Evolutionary conservation across 1,284 basidiomycete genomes (phyloP).

Genomic region (Spongispora temasekensis): DNA sequence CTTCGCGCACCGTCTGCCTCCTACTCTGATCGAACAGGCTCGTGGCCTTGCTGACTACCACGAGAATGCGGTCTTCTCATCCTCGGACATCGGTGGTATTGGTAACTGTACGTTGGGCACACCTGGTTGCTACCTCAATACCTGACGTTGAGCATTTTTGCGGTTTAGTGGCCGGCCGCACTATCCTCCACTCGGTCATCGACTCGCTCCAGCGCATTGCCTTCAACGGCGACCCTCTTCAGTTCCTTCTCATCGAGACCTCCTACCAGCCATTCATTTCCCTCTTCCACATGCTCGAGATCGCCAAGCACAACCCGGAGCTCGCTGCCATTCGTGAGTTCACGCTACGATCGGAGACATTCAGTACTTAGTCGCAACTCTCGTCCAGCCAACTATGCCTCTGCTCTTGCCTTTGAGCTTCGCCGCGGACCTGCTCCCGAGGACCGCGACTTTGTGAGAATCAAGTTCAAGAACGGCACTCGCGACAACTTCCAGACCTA

Average conservation of each 20-base stretch:
- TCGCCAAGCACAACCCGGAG: slow-evolving; percentile 56
- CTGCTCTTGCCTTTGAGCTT: slow-evolving; percentile 78
- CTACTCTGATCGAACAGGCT: slow-evolving; percentile 68
- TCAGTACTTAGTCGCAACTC: slow-evolving; percentile 10
- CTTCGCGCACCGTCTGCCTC: slow-evolving; percentile 71
- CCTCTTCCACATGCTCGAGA: slow-evolving; percentile 76
- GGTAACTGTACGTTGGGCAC: slow-evolving; percentile 64
- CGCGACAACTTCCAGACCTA: slow-evolving; percentile 55
- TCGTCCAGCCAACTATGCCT: slow-evolving; percentile 70
- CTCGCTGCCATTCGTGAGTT: slow-evolving; percentile 64
- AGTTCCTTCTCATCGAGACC: slow-evolving; percentile 73
- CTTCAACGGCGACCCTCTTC: slow-evolving; percentile 76
- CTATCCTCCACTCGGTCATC: slow-evolving; percentile 71
- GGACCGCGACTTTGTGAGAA: slow-evolving; percentile 73
- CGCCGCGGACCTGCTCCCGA: slow-evolving; percentile 72
- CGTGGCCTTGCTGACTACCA: slow-evolving; percentile 76
- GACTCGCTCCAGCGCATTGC: slow-evolving; percentile 71
- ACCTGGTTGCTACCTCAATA: background rate
- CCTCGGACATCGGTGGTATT: slow-evolving; percentile 58
- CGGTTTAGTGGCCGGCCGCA: slow-evolving; percentile 72
- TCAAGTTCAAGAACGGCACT: slow-evolving; percentile 87
- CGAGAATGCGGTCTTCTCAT: slow-evolving; percentile 76
- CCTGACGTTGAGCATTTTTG: slow-evolving; percentile 12
- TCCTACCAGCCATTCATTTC: slow-evolving; percentile 91
- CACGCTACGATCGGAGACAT: background rate